These are phyloP conservation scores for Bryopsis sp. DNA, from an alignment of 139 green algal genomes.

Conservation along the genomic window DNA sequence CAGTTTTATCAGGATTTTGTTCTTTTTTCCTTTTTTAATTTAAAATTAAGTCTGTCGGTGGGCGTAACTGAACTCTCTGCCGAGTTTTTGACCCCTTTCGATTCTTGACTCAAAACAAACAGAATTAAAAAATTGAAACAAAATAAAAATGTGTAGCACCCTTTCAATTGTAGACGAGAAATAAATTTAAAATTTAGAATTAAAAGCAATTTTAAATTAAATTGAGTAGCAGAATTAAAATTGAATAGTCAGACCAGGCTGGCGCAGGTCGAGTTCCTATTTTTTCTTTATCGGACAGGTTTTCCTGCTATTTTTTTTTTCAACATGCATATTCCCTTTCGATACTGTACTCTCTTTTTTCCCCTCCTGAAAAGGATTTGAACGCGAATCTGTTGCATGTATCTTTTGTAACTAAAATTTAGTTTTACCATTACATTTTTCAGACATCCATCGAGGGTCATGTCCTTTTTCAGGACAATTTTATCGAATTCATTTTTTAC, in stretches of 20 bases:
- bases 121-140: background rate
- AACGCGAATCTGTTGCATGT: background rate
- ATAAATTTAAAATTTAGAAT: no score
- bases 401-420: background rate
- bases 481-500: background rate
- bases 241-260: no score
- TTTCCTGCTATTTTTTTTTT: no score
- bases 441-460: background rate
- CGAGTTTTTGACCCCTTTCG: background rate
- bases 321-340: no score
- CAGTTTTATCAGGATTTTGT: background rate
- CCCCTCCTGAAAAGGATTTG: no score
- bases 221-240: no score
- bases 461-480: background rate
- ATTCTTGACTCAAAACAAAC: background rate
- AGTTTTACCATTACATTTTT: background rate
- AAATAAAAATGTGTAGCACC: no score
- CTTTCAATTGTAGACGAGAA: no score
- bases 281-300: no score
- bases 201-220: no score
- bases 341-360: no score
- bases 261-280: no score
- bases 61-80: background rate
- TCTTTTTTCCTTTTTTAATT: background rate
- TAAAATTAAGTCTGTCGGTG: background rate